phyloP scores from a whole-genome alignment of 2,329 filamentous ascomycete genomes.

The Xylaria sp. region DNA sequence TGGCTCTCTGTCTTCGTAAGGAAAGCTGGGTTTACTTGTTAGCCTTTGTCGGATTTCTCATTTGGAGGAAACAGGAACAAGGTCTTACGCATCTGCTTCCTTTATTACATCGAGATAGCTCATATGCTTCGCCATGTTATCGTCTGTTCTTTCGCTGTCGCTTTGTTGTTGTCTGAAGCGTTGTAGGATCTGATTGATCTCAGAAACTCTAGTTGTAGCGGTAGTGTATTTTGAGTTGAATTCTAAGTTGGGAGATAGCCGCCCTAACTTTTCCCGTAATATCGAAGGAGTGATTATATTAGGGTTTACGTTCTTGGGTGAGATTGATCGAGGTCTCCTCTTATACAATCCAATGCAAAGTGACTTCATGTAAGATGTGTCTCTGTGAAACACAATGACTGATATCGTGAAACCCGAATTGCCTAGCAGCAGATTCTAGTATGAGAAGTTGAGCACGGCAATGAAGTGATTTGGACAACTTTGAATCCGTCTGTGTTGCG shows the following conservation, averaged over 20 bases:
- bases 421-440: neutral
- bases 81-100: conserved; percentile 63
- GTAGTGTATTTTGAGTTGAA: neutral
- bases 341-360: neutral
- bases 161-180: conserved; percentile 4
- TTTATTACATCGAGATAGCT: conserved; percentile 64
- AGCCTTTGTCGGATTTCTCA: neutral
- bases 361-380: neutral
- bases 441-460: no score
- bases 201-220: neutral
- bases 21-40: conserved; percentile 69
- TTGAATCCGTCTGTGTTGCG: neutral
- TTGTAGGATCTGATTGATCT: conserved; percentile 11
- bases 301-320: neutral
- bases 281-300: neutral
- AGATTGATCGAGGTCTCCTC: neutral
- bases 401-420: neutral
- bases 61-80: neutral
- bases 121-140: conserved; percentile 39
- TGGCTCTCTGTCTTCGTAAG: conserved; percentile 73
- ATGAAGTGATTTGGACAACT: neutral
- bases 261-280: no score
- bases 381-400: neutral
- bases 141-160: neutral
- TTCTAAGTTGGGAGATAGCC: neutral